Percentiles rank a stretch among this genome's conserved stretches.
These are phyloP conservation scores for Suhomyces vadensis DNA, from an alignment of 805 yeast genomes.

Conservation along the genomic window DNA sequence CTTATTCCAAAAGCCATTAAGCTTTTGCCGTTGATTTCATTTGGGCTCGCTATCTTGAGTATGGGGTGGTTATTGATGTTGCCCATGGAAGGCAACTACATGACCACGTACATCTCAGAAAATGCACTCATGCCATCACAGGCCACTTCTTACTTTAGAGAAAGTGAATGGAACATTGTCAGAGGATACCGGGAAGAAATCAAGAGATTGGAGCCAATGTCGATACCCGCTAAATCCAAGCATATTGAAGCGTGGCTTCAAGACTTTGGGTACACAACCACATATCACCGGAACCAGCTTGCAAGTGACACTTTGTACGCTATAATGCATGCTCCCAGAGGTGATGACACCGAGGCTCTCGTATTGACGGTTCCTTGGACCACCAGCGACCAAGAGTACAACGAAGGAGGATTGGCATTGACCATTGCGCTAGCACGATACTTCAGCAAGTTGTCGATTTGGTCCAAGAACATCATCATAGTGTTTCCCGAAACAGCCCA, in stretches of 20 bases:
- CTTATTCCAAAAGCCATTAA: conserved; percentile 37
- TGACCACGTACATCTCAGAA: conserved; percentile 87
- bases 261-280: conserved; percentile 71
- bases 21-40: conserved; percentile 35
- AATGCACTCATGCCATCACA: conserved; percentile 98
- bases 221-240: conserved; percentile 42
- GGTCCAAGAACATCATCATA: conserved; percentile 92
- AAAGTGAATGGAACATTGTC: conserved; percentile 89
- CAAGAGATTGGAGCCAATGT: conserved; percentile 34
- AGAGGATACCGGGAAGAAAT: conserved; percentile 78
- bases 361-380: conserved; percentile 87
- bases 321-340: conserved; percentile 87
- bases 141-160: conserved; percentile 87
- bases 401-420: conserved; percentile 79
- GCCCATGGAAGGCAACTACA: conserved; percentile 79
- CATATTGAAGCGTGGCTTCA: conserved; percentile 59
- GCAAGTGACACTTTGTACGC: conserved; percentile 63
- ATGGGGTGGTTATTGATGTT: conserved; percentile 52
- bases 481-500: conserved; percentile 77
- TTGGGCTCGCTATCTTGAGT: conserved; percentile 36
- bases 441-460: conserved; percentile 81
- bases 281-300: conserved; percentile 39
- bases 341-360: conserved; percentile 95
- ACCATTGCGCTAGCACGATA: conserved; percentile 74
- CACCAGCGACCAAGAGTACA: conserved; percentile 61